Base-by-base conservation (phyloP, 805 yeast species). In the Wickerhamomyces bovis region DNA sequence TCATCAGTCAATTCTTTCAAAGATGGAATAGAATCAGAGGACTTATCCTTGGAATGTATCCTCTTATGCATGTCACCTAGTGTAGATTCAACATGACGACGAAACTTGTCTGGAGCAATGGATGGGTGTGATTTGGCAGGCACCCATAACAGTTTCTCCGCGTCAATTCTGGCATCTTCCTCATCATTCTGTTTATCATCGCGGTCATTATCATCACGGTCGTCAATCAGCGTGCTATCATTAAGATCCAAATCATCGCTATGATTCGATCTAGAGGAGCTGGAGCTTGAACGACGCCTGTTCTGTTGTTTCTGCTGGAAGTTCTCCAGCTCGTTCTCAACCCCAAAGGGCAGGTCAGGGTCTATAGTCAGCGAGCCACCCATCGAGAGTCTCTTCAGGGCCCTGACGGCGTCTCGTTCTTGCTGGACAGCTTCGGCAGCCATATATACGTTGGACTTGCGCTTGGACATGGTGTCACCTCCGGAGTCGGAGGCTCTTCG, bases 61-160 rank as follows among this genome's bases (percentile, higher is more conserved):
- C 50, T 53, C 43, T 55, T 49, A 20, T 51, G 55, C 53, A 57
- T 54, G 22, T 58, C 65, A 40, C 55, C 55, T 6, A 64, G 57
- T 39, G 64, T 69, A 52, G 61, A 65, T 44, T 82, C 82, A 40
- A 85, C 81, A 59, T 84, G 85, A 53, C 75, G 76, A 53, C 81
- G 71, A 67, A 81, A 85, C 56, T 86, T 88, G 57, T 87, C 95
- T 2, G 98, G 98, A 22, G 95, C 90, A n/a, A 92, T 77, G 57
- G 86, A 92, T 1, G 98, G 98, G 63, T 94, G 99, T 35, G 89
- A 73, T 52, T 80, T 81, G 2, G 98, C 99, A 0, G 98, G 98
- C 1, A 94, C 97, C 99, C 99, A 92, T 45, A 92, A 69, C 28
- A 86, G 66, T 47, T 77, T 69, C 42, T 76, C 63, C 6, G 75